These are phyloP conservation scores for Trypethelium eluteriae DNA, from an alignment of 495 filamentous ascomycete genomes.

Conservation along the genomic window DNA sequence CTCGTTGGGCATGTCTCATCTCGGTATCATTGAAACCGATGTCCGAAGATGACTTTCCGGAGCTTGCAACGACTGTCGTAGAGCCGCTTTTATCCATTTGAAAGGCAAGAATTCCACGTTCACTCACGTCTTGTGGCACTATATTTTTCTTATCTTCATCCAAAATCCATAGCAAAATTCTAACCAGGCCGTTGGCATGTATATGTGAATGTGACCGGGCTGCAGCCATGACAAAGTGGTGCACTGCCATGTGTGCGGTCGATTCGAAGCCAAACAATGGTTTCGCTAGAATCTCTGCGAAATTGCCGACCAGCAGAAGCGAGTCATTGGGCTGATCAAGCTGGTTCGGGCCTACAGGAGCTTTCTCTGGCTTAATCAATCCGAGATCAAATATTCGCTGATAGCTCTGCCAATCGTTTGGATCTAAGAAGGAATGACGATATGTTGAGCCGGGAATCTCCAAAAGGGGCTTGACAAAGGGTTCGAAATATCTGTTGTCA, in stretches of 20 bases:
- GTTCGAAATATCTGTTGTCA: conserved; percentile 43
- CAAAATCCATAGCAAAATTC: conserved; percentile 58
- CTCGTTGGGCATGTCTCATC: background rate
- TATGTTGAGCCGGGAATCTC: conserved; percentile 49
- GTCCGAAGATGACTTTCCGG: background rate
- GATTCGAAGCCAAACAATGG: conserved; percentile 20
- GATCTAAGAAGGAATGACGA: conserved; percentile 18
- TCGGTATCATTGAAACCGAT: background rate
- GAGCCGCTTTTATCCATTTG: background rate
- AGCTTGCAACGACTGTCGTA: background rate
- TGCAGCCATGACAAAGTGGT: conserved; percentile 38
- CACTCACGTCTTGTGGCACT: conserved; percentile 38
- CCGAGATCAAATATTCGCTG: conserved; percentile 14
- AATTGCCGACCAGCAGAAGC: background rate
- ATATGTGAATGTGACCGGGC: conserved; percentile 38
- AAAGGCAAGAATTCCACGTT: background rate
- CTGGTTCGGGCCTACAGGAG: background rate
- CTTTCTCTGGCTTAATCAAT: conserved; percentile 18
- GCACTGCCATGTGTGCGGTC: conserved; percentile 30
- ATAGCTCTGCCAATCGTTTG: conserved; percentile 12
- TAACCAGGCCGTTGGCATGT: conserved; percentile 59
- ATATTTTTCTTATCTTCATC: conserved; percentile 42
- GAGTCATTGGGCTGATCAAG: background rate
- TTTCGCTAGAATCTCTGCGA: conserved; percentile 1
- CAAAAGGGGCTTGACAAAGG: conserved; percentile 56